phyloP scores from a whole-genome alignment of 1,139 yeast genomes.

The Diutina catenulata region DNA sequence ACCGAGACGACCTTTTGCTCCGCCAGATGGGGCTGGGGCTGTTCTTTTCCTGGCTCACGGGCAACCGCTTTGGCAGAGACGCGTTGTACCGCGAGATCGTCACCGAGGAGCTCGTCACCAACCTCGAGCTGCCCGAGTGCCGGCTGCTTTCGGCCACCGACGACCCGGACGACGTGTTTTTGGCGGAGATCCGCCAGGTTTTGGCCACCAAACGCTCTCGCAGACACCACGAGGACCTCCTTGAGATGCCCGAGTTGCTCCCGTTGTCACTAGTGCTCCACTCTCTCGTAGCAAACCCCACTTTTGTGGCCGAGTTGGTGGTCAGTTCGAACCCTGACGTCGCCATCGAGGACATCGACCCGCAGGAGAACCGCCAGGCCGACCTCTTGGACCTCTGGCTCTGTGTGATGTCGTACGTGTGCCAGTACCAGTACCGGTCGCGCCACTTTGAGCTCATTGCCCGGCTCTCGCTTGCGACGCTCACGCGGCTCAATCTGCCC shows the following conservation, averaged over 20 bases:
- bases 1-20: conserved; percentile 21
- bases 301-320: conserved; percentile 13
- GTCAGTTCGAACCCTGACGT: background rate
- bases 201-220: conserved; percentile 9
- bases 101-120: conserved; percentile 14
- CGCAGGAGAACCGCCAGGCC: conserved; percentile 12
- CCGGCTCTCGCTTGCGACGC: background rate
- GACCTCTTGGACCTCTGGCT: conserved; percentile 25
- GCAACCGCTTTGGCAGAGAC: conserved; percentile 17
- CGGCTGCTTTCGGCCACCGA: conserved; percentile 1
- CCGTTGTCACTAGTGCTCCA: conserved; percentile 13
- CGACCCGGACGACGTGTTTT: conserved; percentile 11
- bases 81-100: conserved; percentile 14
- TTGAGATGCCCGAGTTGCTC: conserved; percentile 2
- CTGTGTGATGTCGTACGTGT: conserved; percentile 24
- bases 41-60: conserved; percentile 30
- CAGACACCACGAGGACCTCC: background rate
- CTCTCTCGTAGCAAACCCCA: conserved; percentile 14
- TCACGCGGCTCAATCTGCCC: conserved; percentile 11
- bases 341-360: conserved; percentile 2
- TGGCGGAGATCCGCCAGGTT: conserved; percentile 14
- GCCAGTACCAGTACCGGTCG: conserved; percentile 21
- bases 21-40: conserved; percentile 20
- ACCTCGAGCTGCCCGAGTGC: conserved; percentile 7
- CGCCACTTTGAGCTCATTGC: conserved; percentile 12